A percentile compares a stretch with the other conserved stretches of the same genome.
These are phyloP conservation scores for Pseudocercospora macadamiae DNA, from an alignment of 2,329 filamentous ascomycete species.

Conservation along the genomic window DNA sequence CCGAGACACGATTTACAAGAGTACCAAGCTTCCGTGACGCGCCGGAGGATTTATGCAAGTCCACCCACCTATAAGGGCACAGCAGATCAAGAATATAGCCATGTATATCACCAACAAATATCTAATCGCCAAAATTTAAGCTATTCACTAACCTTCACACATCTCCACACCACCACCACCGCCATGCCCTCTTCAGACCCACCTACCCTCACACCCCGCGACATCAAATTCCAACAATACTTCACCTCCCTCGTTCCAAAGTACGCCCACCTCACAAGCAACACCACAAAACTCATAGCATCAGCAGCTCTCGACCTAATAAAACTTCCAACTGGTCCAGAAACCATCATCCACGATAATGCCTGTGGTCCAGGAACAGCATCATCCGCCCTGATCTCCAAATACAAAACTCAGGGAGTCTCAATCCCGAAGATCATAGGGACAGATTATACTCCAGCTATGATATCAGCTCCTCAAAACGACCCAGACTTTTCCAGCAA, in stretches of 20 bases:
- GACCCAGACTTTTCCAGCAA: too few species aligned
- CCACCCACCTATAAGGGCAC: too few species aligned
- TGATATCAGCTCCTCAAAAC: neutral
- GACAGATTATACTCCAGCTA: constrained; percentile 8
- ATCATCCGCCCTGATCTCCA: neutral
- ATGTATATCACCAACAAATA: too few species aligned
- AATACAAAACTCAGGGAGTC: neutral
- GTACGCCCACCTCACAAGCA: constrained; percentile 7
- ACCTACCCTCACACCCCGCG: constrained; percentile 6
- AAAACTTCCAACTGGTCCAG: neutral
- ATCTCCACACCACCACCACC: too few species aligned
- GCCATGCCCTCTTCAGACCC: too few species aligned
- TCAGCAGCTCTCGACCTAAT: neutral
- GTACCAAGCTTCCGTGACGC: too few species aligned
- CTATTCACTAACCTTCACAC: too few species aligned
- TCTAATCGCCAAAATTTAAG: too few species aligned
- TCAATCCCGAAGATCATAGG: neutral
- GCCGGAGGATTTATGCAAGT: too few species aligned
- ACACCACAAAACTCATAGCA: constrained; percentile 7
- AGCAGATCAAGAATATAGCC: too few species aligned
- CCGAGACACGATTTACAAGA: too few species aligned
- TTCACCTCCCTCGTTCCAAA: constrained; percentile 7
- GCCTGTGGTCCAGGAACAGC: constrained; percentile 5
- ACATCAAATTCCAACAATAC: constrained; percentile 10
- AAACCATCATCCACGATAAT: constrained; percentile 5